Conservation (phyloP, 2,329 filamentous ascomycete genomes). For the Pseudomassariella vexata region DNA sequence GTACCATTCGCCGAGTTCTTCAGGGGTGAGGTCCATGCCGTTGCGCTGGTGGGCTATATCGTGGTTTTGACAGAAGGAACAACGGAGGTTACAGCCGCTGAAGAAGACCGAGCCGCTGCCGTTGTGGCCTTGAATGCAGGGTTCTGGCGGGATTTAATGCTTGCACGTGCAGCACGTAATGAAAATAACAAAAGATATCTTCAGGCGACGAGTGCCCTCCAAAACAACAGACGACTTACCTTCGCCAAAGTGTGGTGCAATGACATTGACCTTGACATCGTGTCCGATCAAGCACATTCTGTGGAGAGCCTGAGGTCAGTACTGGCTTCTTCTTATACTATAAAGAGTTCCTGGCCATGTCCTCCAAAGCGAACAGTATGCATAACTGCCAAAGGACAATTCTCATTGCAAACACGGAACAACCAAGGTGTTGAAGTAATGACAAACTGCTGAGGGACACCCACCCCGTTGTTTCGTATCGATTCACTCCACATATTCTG, state of each 20-base stretch:
- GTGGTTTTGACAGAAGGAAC: constrained; percentile 76
- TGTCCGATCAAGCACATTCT: constrained; percentile 74
- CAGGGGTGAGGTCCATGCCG: constrained; percentile 71
- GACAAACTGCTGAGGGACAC: too few species aligned
- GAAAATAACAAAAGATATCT: too few species aligned
- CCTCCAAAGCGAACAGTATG: too few species aligned
- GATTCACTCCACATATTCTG: constrained; percentile 69
- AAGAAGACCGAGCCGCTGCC: constrained; percentile 80
- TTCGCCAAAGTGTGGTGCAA: constrained; percentile 82
- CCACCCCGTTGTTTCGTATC: constrained; percentile 73
- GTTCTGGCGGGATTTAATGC: too few species aligned
- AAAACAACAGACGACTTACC: constrained; percentile 31
- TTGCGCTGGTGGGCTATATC: constrained; percentile 80
- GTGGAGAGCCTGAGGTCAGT: too few species aligned
- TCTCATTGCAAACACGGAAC: too few species aligned
- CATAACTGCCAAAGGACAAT: too few species aligned
- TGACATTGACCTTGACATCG: constrained; percentile 73
- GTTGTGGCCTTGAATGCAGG: constrained; percentile 76
- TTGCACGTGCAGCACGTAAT: too few species aligned
- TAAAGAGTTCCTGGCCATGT: too few species aligned
- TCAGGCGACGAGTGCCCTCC: too few species aligned
- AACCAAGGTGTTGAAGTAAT: too few species aligned
- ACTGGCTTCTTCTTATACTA: too few species aligned
- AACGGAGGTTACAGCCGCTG: constrained; percentile 67
- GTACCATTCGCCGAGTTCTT: constrained; percentile 77